Evolutionary conservation across 2,329 filamentous ascomycete genomes (phyloP).

Genomic region (Pestalotiopsis sp.): DNA sequence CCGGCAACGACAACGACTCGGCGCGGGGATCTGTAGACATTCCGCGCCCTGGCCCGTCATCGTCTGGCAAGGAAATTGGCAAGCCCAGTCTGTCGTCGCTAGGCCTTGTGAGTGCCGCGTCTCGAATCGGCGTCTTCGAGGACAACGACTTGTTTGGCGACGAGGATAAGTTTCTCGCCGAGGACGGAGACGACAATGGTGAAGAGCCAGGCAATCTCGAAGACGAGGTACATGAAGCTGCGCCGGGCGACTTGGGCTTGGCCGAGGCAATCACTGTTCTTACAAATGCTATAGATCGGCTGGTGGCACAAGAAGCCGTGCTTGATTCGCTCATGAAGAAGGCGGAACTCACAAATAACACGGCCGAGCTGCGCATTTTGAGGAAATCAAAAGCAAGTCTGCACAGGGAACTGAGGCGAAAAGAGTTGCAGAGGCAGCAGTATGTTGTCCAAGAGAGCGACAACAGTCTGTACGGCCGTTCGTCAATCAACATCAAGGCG

Average conservation of each 20-base stretch:
- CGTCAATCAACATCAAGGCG: conserved; percentile 85
- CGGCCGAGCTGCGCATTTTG: conserved; percentile 86
- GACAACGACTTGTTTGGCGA: conserved; percentile 93
- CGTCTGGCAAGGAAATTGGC: conserved; percentile 48
- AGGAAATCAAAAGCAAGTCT: conserved; percentile 93
- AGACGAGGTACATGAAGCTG: conserved; percentile 90
- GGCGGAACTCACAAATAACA: conserved; percentile 96
- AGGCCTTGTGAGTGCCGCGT: conserved; percentile 84
- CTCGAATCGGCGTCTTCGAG: conserved; percentile 88
- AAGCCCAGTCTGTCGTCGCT: conserved; percentile 91
- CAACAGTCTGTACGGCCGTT: conserved; percentile 92
- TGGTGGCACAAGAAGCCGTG: conserved; percentile 85
- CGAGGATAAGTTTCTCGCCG: conserved; percentile 81
- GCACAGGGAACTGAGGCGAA: conserved; percentile 87
- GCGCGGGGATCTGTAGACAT: conserved; percentile 39
- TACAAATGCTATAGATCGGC: conserved; percentile 87
- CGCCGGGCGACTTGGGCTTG: conserved; percentile 88
- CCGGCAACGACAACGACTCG: conserved; percentile 60
- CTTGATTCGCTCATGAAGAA: conserved; percentile 91
- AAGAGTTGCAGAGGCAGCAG: conserved; percentile 94
- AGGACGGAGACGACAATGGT: conserved; percentile 78
- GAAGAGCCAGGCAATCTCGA: conserved; percentile 61
- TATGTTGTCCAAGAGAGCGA: conserved; percentile 98
- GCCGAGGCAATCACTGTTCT: conserved; percentile 89
- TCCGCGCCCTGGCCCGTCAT: conserved; percentile 27